Evolutionary conservation across 2,329 filamentous ascomycete genomes (phyloP).

Genomic region (Magnaporthiopsis incrustans): DNA sequence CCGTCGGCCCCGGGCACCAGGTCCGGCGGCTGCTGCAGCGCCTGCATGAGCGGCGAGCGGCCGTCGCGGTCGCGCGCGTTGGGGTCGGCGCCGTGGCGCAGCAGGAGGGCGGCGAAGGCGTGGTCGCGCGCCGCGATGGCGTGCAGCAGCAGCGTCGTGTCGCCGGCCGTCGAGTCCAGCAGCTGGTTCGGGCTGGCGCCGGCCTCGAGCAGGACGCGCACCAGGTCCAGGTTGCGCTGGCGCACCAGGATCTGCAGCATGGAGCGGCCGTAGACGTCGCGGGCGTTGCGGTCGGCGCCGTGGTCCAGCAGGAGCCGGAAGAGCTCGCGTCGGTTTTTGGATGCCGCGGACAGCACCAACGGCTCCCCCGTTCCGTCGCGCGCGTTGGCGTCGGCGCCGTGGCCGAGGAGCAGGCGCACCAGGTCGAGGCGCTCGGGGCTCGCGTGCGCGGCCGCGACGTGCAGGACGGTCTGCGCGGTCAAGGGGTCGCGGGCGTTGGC

Average conservation of each 20-base stretch:
- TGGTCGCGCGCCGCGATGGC: slow-evolving; percentile 16
- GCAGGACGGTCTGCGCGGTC: slow-evolving; percentile 19
- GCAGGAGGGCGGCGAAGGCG: slow-evolving; percentile 7
- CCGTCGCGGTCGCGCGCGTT: slow-evolving; percentile 8
- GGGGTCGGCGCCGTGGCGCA: slow-evolving; percentile 7
- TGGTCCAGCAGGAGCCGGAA: slow-evolving; percentile 8
- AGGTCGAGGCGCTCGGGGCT: slow-evolving; percentile 18
- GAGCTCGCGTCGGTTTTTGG: slow-evolving; percentile 15
- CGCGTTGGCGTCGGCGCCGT: slow-evolving; percentile 22
- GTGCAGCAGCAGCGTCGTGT: slow-evolving; percentile 22
- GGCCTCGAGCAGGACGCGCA: slow-evolving; percentile 6
- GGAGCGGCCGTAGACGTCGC: slow-evolving; percentile 6
- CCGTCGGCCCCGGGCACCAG: no score
- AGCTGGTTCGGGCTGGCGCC: slow-evolving; percentile 8
- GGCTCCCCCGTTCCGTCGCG: slow-evolving; percentile 15
- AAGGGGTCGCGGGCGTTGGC: slow-evolving; percentile 20
- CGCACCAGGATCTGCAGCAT: slow-evolving; percentile 1
- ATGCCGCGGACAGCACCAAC: slow-evolving; percentile 13
- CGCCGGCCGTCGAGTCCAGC: background rate
- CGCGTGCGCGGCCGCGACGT: slow-evolving; percentile 1
- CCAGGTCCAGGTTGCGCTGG: background rate
- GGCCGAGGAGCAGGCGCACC: slow-evolving; percentile 20
- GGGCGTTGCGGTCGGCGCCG: slow-evolving; percentile 11
- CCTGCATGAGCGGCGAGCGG: slow-evolving; percentile 11
- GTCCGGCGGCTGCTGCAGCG: background rate